Base-by-base conservation (phyloP, 352 stramenopile species). In the Globisporangium radiosum region DNA sequence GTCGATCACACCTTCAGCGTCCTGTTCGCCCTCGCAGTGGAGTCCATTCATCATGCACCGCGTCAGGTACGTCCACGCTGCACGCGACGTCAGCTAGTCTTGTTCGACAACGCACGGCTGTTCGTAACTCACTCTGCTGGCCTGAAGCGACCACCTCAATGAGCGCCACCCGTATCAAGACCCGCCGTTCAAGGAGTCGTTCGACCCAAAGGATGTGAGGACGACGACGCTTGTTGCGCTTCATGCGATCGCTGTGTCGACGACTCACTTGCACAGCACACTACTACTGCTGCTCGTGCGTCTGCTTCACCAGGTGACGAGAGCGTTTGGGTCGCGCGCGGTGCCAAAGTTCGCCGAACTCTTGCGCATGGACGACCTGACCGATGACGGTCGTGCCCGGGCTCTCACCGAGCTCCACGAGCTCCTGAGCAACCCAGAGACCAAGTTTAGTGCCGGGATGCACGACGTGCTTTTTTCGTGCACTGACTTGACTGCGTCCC, bases 301-400 rank as follows among this genome's bases (percentile, higher is more conserved):
- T 14, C 37, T 54, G 25, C 1, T 33, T 33, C 25, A 33, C 25
- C 25, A 88, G 78, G 76, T 86, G 8, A 72, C 75, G 8, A 68
- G 77, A 25, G 77, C 80, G n/a, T 90, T 86, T 40, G 77, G 77
- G 15, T 52, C 67, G 8, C 65, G 71, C 47, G 72, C 69, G 5
- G 66, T 88, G 37, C 59, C 72, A 4, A 90, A 90, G 60, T 90
- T 85, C 59, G 73, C 71, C 0, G 73, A 86, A 61, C 56, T 90
- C 33, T 59, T 90, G 11, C 59, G 68, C 15, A 75, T 78, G 55
- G 77, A 88, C 54, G 73, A 87, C 15, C 64, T 90, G 19, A 25
- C 62, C 4, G 66, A 90, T 44, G 74, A 87, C 57, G 72, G 85
- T 50, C 73, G 77, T 15, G 78, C 68, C 14, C 59, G 61, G 5